Conservation (phyloP, 371 early-diverging fungal species). For the Rhizopus sp. region DNA sequence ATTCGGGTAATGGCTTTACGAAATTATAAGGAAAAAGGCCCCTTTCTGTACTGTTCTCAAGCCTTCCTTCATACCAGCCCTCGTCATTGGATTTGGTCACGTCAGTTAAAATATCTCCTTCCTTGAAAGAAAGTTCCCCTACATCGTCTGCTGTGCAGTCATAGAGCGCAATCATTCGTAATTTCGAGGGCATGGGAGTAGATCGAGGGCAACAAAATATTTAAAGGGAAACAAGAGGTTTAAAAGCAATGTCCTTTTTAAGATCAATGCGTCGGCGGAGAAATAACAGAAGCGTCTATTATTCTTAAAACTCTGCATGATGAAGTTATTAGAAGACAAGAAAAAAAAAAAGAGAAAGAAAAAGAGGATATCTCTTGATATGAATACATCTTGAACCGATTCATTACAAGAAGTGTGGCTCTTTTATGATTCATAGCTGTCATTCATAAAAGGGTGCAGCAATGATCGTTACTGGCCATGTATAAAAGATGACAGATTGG, state of each 20-base stretch:
- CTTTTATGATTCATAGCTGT: no score
- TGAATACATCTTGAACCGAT: no score
- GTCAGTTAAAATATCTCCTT: conserved; percentile 59
- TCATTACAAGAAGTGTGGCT: no score
- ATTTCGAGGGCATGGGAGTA: conserved; percentile 16
- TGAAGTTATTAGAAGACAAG: conserved; percentile 5
- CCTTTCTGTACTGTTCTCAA: conserved; percentile 43
- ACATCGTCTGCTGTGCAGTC: conserved; percentile 65
- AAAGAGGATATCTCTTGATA: neutral
- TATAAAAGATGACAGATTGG: no score
- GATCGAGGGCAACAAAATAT: neutral
- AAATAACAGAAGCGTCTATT: neutral
- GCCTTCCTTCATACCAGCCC: conserved; percentile 60
- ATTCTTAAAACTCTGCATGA: conserved; percentile 12
- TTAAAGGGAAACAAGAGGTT: neutral
- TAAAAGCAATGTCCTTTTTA: neutral
- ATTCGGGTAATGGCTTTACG: conserved; percentile 28
- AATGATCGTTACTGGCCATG: no score
- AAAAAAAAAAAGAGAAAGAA: neutral
- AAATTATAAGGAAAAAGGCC: conserved; percentile 64
- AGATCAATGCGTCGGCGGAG: neutral
- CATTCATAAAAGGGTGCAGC: no score
- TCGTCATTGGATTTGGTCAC: conserved; percentile 56
- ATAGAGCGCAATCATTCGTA: conserved; percentile 59
- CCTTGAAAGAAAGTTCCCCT: conserved; percentile 60